A percentile compares a stretch with the other conserved stretches of the same genome.
Evolutionary conservation across 2,329 filamentous ascomycete species (phyloP).

Genomic region (Fulvia fulva): DNA sequence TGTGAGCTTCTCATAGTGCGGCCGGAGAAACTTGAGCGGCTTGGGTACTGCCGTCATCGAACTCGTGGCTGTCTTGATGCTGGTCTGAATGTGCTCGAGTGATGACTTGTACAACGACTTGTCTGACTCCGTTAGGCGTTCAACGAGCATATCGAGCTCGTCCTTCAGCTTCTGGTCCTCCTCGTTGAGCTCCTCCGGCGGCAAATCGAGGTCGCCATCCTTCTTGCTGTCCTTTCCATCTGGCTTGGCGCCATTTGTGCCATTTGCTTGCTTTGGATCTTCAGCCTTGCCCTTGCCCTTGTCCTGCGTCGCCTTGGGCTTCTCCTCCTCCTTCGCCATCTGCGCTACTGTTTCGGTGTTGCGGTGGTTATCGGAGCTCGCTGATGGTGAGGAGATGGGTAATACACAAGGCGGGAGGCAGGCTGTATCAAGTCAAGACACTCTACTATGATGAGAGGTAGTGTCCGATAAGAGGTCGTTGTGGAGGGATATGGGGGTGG

Average conservation of each 20-base stretch:
- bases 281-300: slow-evolving; percentile 93
- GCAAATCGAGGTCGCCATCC: slow-evolving; percentile 69
- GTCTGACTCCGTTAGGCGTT: slow-evolving; percentile 87
- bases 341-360: slow-evolving; percentile 38
- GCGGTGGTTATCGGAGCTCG: not conserved
- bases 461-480: not conserved
- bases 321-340: slow-evolving; percentile 90
- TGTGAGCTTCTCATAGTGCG: slow-evolving; percentile 87
- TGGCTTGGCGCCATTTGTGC: slow-evolving; percentile 49
- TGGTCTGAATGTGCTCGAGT: slow-evolving; percentile 93
- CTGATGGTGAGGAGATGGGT: not conserved
- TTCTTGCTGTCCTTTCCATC: slow-evolving; percentile 64
- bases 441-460: not conserved
- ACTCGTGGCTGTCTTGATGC: slow-evolving; percentile 97
- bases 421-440: not conserved
- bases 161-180: slow-evolving; percentile 98
- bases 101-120: slow-evolving; percentile 84
- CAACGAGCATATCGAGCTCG: slow-evolving; percentile 96
- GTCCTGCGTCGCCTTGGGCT: slow-evolving; percentile 69
- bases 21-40: slow-evolving; percentile 94
- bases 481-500: not conserved
- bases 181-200: slow-evolving; percentile 85
- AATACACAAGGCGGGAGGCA: not conserved
- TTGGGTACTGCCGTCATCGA: slow-evolving; percentile 99
- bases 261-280: slow-evolving; percentile 62